Percentiles rank a stretch among this genome's conserved stretches.
These are phyloP conservation scores for Tylopilus vinaceipallidus DNA, from an alignment of 768 basidiomycete species.

Conservation along the genomic window DNA sequence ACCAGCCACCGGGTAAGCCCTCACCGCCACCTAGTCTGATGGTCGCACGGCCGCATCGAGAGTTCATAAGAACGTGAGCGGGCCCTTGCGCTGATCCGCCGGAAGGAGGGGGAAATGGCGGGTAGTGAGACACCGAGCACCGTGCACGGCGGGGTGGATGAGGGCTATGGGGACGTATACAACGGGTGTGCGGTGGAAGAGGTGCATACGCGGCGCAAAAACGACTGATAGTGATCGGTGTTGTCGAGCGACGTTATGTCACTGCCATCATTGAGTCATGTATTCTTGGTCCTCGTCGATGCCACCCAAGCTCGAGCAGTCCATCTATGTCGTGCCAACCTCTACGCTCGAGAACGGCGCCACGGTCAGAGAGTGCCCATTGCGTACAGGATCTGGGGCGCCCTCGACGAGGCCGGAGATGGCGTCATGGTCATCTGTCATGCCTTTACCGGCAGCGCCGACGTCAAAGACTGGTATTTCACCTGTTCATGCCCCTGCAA, in stretches of 20 bases:
- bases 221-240: slow-evolving; percentile 28
- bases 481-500: background rate
- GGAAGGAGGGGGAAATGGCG: slow-evolving; percentile 61
- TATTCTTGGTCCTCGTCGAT: slow-evolving; percentile 4
- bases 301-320: slow-evolving; percentile 46
- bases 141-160: slow-evolving; percentile 51
- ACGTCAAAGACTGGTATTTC: slow-evolving; percentile 91
- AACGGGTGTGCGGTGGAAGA: no score
- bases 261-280: no score
- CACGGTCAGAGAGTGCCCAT: slow-evolving; percentile 69
- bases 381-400: slow-evolving; percentile 98
- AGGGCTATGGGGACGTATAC: slow-evolving; percentile 67
- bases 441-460: slow-evolving; percentile 96
- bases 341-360: slow-evolving; percentile 85
- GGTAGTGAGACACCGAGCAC: slow-evolving; percentile 74
- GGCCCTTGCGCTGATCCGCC: slow-evolving; percentile 65
- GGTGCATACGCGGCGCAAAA: slow-evolving; percentile 64
- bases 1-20: no score
- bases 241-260: no score
- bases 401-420: slow-evolving; percentile 68
- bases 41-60: slow-evolving; percentile 60
- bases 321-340: slow-evolving; percentile 55
- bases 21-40: slow-evolving; percentile 39
- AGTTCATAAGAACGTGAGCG: slow-evolving; percentile 74
- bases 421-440: slow-evolving; percentile 99